Base-by-base conservation (phyloP, 2,329 filamentous ascomycete species). In the Colletotrichum limetticola region DNA sequence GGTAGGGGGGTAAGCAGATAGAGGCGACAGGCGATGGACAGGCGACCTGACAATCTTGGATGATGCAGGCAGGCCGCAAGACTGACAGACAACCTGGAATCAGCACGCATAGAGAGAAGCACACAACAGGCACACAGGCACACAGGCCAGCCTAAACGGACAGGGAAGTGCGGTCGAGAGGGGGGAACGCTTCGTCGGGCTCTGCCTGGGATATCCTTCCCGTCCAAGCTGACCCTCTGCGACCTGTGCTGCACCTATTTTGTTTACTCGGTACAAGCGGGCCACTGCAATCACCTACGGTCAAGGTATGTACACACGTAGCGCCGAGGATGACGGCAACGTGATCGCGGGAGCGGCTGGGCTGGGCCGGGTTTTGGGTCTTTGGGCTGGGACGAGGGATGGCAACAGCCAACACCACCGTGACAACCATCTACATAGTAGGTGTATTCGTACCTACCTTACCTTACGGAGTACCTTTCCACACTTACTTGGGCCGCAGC, bases 1-100 rank as follows among this genome's bases (percentile, higher is more conserved):
- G 52, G 4, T 6, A 2, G 52, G 32, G 59, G 59, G 74, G 90
- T 92, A 92, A 93, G 86, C 94, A 97, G 82, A 95, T 95, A 16
- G 89, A 86, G 65, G 52, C 64, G 49, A 68, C 64, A 72, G 42
- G 66, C 22, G 65, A 66, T 56, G 60, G 30, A 66, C 22, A 32
- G 55, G 28, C 32, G n/a, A 32, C 32, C 32, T 32, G 11, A 22
- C 66, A 65, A 56, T 65, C 66, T 72, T 69, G 70, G 70, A 72
- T 59, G 70, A 72, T 70, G 70, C 66, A 65, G 49, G 66, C 67
- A 42, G 37, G 37, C 37, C 37, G 14, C 14, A 16, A 42, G 37
- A 42, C 37, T 42, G 14, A 42, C 37, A 65, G 60, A 56, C 60
- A 65, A 16, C 28, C 28, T 49, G 42, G 42, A 28, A 22, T 53